phyloP scores from a whole-genome alignment of 75 land plant species.

The Ceratopteris richardii region DNA sequence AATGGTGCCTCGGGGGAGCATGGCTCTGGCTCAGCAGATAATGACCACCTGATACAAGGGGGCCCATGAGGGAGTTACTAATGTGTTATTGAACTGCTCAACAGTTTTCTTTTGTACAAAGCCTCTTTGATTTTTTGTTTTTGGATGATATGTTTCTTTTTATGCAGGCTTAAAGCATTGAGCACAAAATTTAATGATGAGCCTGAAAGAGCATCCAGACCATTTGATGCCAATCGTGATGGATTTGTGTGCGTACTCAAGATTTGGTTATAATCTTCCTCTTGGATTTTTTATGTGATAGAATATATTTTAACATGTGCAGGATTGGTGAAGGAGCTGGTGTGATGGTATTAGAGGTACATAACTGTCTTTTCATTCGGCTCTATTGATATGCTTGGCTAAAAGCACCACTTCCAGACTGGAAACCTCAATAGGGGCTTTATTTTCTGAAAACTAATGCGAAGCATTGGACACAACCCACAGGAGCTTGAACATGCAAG shows the following conservation, averaged over 20 bases:
- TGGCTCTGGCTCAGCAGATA: no score
- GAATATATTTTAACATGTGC: slow-evolving; percentile 8
- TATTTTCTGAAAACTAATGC: not conserved
- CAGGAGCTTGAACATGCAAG: slow-evolving; percentile 90
- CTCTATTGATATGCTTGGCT: no score
- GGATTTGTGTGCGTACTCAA: slow-evolving; percentile 75
- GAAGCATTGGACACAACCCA: not conserved
- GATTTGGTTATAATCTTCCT: not conserved
- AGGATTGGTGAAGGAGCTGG: slow-evolving; percentile 99
- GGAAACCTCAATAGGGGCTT: no score
- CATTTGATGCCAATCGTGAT: slow-evolving; percentile 88
- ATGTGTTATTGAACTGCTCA: no score
- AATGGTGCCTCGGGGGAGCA: no score
- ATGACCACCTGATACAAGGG: no score
- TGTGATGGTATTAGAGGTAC: slow-evolving; percentile 87
- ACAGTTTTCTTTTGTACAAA: no score
- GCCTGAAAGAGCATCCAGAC: slow-evolving; percentile 74
- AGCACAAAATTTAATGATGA: slow-evolving; percentile 67
- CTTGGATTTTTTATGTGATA: not conserved
- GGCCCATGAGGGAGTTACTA: no score
- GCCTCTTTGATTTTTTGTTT: no score
- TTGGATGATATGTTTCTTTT: no score
- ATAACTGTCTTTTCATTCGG: slow-evolving; percentile 1
- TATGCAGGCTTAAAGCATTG: slow-evolving; percentile 76
- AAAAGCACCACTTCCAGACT: no score